Evolutionary conservation across 257 asterid genomes (phyloP).

Genomic region (Phtheirospermum japonicum): DNA sequence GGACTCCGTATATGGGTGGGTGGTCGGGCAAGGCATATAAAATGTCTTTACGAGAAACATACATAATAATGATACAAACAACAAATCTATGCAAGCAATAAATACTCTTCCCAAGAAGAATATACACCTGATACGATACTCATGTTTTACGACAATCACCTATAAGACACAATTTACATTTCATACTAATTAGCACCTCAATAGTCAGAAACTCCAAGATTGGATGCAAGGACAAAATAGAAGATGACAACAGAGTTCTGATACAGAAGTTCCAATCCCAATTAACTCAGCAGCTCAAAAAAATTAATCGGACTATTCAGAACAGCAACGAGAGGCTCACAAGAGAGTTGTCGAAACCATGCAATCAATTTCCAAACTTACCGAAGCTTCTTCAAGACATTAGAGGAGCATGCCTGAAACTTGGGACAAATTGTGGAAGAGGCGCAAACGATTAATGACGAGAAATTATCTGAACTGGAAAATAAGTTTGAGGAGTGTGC

Average conservation of each 20-base stretch:
- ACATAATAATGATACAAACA: too few species aligned
- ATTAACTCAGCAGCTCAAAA: slow-evolving; percentile 78
- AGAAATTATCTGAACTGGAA: slow-evolving; percentile 13
- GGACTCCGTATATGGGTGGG: too few species aligned
- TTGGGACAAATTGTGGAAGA: slow-evolving; percentile 82
- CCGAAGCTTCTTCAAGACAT: slow-evolving; percentile 65
- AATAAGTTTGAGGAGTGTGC: slow-evolving; percentile 94
- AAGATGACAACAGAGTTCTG: slow-evolving; percentile 78
- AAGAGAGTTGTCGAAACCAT: slow-evolving; percentile 70
- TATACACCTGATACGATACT: too few species aligned
- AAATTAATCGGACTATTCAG: slow-evolving; percentile 64
- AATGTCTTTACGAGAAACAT: too few species aligned
- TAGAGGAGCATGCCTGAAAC: slow-evolving; percentile 71
- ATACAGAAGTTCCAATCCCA: slow-evolving; percentile 79
- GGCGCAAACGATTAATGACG: slow-evolving; percentile 47
- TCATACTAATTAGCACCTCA: too few species aligned
- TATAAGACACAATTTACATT: too few species aligned
- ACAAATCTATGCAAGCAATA: too few species aligned
- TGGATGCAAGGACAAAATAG: slow-evolving; percentile 91
- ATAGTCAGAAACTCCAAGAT: too few species aligned
- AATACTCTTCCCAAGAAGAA: too few species aligned
- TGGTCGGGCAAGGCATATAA: too few species aligned
- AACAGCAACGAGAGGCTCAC: slow-evolving; percentile 90
- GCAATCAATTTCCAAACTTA: slow-evolving; percentile 71
- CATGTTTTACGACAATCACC: too few species aligned